These are phyloP conservation scores for Macroventuria anomochaeta DNA, from an alignment of 2,329 filamentous ascomycete genomes.

Conservation along the genomic window DNA sequence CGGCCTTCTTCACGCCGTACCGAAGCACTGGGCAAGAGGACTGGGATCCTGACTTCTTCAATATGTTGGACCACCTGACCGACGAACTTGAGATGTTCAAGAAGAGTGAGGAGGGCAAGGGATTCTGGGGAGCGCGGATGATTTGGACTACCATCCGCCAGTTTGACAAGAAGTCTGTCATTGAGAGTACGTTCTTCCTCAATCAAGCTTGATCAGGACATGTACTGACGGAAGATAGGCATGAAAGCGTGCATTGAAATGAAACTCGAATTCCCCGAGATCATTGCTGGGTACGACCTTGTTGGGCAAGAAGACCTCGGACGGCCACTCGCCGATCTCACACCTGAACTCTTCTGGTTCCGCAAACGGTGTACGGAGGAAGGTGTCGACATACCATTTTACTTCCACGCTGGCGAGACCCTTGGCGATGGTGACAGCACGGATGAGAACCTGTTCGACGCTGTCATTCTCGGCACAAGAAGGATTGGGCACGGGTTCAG, in stretches of 20 bases:
- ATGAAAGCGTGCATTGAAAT: conserved; percentile 89
- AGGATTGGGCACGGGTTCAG: conserved; percentile 90
- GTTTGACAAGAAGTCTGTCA: conserved; percentile 68
- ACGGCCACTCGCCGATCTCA: conserved; percentile 74
- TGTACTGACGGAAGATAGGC: conserved; percentile 34
- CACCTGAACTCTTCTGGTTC: conserved; percentile 93
- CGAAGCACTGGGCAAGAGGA: conserved; percentile 68
- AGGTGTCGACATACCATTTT: conserved; percentile 85
- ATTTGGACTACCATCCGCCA: conserved; percentile 82
- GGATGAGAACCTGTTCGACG: conserved; percentile 88
- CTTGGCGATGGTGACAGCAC: conserved; percentile 78
- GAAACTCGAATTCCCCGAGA: conserved; percentile 77
- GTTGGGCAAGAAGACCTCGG: conserved; percentile 87
- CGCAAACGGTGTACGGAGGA: conserved; percentile 80
- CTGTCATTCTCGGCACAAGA: conserved; percentile 82
- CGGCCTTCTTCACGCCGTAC: conserved; percentile 76
- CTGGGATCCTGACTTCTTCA: conserved; percentile 70
- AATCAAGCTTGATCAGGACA: too few species aligned
- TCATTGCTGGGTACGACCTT: conserved; percentile 87
- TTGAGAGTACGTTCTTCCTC: conserved; percentile 61
- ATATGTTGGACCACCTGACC: conserved; percentile 74
- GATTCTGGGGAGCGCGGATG: conserved; percentile 83
- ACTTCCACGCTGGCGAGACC: conserved; percentile 92
- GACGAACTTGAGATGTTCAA: conserved; percentile 83
- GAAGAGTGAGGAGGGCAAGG: conserved; percentile 69